Percentiles rank a stretch among this genome's conserved stretches.
Conservation (phyloP, 441 rosid species). For the Biscutella auriculata region DNA sequence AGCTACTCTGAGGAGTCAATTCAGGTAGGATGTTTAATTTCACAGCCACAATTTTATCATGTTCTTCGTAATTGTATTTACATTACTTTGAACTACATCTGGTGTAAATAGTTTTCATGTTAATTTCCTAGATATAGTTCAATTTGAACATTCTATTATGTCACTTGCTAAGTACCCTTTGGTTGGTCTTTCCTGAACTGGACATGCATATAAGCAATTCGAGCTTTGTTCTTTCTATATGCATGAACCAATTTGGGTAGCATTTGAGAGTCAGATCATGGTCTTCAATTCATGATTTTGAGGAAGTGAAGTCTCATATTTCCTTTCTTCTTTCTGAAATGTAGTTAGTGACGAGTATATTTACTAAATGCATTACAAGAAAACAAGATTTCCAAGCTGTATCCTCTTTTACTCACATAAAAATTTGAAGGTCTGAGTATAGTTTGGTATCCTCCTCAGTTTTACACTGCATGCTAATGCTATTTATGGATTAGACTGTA, state of each 20-base stretch:
- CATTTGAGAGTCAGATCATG: not conserved
- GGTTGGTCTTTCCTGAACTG: slow-evolving; percentile 7
- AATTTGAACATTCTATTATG: not conserved
- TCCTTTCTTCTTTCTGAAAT: not conserved
- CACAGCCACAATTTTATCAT: not conserved
- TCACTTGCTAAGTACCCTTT: slow-evolving; percentile 10
- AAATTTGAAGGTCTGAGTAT: not conserved
- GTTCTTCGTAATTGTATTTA: not conserved
- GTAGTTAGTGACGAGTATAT: not conserved
- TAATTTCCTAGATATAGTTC: too few relatives aligned
- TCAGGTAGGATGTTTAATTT: slow-evolving; percentile 48
- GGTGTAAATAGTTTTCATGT: not conserved
- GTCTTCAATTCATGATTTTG: not conserved
- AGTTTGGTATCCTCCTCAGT: not conserved
- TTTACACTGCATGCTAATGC: not conserved
- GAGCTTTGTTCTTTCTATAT: not conserved
- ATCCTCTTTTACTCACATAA: not conserved
- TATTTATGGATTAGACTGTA: not conserved
- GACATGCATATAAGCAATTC: not conserved
- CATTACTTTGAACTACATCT: slow-evolving; percentile 6
- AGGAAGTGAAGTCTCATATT: not conserved
- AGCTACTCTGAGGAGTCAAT: slow-evolving; percentile 92
- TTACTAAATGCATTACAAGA: not conserved
- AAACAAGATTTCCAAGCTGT: not conserved
- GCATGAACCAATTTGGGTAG: not conserved